These are phyloP conservation scores for Drechslerella dactyloides DNA, from an alignment of 2,329 filamentous ascomycete species.

Conservation along the genomic window DNA sequence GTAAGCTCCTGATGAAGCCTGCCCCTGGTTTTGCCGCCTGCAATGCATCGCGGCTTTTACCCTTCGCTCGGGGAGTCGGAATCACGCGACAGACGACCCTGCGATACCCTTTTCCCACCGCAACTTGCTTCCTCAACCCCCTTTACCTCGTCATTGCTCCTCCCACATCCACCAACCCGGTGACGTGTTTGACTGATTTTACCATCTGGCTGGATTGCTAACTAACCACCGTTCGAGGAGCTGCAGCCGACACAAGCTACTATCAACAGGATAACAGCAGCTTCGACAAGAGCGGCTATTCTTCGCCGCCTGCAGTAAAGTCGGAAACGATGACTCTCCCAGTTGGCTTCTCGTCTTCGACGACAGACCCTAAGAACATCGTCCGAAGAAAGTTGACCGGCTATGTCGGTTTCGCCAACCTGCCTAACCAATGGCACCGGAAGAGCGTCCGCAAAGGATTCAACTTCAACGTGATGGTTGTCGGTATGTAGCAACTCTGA, in stretches of 20 bases:
- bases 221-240: slow-evolving; percentile 19
- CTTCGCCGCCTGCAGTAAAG: slow-evolving; percentile 37
- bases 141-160: neutral
- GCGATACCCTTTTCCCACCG: neutral
- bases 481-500: slow-evolving; percentile 73
- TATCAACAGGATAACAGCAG: slow-evolving; percentile 43
- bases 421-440: slow-evolving; percentile 99
- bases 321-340: slow-evolving; percentile 45
- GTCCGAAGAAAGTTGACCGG: slow-evolving; percentile 97
- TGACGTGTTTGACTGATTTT: slow-evolving; percentile 31
- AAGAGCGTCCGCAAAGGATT: slow-evolving; percentile 99
- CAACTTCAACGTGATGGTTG: slow-evolving; percentile 99
- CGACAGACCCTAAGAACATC: slow-evolving; percentile 85
- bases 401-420: slow-evolving; percentile 97
- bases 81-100: slow-evolving; percentile 26
- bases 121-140: slow-evolving; percentile 23
- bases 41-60: slow-evolving; percentile 34
- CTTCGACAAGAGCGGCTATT: slow-evolving; percentile 22
- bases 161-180: neutral
- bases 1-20: slow-evolving; percentile 33
- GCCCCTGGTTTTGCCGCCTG: slow-evolving; percentile 23
- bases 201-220: neutral
- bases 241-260: slow-evolving; percentile 47
- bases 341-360: slow-evolving; percentile 52
- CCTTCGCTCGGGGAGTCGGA: slow-evolving; percentile 13